Evolutionary conservation across 495 filamentous ascomycete genomes (phyloP), one percentile per base, ranked within the genome.

Genomic region (Penicillium verhagenii): DNA sequence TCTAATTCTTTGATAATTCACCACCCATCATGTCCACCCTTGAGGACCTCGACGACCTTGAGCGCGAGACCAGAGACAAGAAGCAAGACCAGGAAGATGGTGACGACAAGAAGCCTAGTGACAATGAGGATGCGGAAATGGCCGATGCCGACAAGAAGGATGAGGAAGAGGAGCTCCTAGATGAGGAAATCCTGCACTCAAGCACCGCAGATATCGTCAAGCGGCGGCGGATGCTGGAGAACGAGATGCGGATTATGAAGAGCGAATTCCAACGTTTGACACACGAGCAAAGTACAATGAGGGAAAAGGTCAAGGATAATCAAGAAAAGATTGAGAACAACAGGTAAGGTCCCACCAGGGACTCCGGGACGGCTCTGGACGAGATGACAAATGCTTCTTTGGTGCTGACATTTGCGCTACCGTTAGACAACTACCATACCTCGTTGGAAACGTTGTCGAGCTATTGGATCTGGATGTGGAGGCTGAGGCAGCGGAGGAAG

Each of bases 301-400:
- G 84, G 53, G 95, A 98, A 68, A 97, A 96, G 80, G 96, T 97
- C 69, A 97, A 97, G 81, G 94, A 98, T 67, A 98, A 98, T 64
- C 73, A 88, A 63, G 94, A 98, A 58, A 98, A 97, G 84, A 97
- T 98, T 56, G 92, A 96, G 54, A 98, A 98, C 71, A 98, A 98
- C 73, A 86, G 91, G 94, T 96, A 79, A 47, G 53, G 14, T 35
- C 50, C 37, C n/a, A n/a, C 47, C 43, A 8, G 18, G 10, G 29
- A 37, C 7, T 14, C 29, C 13, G 4, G 14, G 19, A 16, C 6
- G 49, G 19, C 14, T 29, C 37, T 21, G 44, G 44, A 50, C 47
- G 38, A 21, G 42, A 45, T 45, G 42, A 45, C 42, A 45, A 45
- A 45, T 45, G 23, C 21, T 45, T 16, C 14, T 20, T 31, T 56